These are phyloP conservation scores for Ammopiptanthus mongolicus DNA, from an alignment of 306 rosid genomes.

Conservation along the genomic window DNA sequence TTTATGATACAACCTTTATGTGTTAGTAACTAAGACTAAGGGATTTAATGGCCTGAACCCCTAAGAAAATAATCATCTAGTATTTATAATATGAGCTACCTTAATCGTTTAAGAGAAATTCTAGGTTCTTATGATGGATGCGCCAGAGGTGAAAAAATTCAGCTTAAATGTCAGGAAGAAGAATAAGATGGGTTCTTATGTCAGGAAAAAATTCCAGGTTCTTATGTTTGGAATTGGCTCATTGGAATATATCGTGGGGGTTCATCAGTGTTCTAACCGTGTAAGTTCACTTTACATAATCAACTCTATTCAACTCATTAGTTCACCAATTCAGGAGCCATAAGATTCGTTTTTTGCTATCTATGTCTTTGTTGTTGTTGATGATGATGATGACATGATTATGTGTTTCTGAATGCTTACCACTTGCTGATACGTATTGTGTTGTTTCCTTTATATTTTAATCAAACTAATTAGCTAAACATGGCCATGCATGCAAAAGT, in stretches of 20 bases:
- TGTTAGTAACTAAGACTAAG: background rate
- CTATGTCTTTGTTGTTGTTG: background rate
- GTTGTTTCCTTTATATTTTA: no score
- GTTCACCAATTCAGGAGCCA: background rate
- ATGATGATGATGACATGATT: no score
- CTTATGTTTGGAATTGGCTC: conserved; percentile 13
- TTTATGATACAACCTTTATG: background rate
- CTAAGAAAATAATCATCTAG: background rate
- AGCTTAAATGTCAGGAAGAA: conserved; percentile 37
- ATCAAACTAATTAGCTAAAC: no score
- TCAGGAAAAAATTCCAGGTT: no score
- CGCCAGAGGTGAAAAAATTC: conserved; percentile 39
- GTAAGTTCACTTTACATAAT: conserved; percentile 11
- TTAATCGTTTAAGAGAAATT: conserved; percentile 22
- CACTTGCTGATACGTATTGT: no score
- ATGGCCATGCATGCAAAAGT: background rate
- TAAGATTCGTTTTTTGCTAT: conserved; percentile 1
- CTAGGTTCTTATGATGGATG: conserved; percentile 49
- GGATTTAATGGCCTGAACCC: background rate
- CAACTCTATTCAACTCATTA: background rate
- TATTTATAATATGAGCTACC: background rate
- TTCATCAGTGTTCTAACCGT: background rate
- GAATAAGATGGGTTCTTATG: conserved; percentile 35
- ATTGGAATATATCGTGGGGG: conserved; percentile 1
- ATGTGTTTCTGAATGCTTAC: no score